These are phyloP conservation scores for Phytophthora boehmeriae DNA, from an alignment of 352 stramenopile genomes.

Conservation along the genomic window DNA sequence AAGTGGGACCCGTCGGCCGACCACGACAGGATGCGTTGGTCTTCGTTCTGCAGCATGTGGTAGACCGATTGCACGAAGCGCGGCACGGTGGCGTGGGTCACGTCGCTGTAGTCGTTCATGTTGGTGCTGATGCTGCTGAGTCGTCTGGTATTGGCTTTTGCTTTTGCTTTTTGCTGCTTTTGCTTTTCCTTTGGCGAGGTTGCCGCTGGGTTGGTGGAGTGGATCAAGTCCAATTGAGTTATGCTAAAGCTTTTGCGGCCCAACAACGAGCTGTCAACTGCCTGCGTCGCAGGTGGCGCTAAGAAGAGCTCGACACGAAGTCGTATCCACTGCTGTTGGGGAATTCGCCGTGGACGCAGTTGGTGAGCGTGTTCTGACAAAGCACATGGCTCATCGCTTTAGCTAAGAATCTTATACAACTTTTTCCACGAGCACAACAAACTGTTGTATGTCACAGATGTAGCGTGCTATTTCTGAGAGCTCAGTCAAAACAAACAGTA, in stretches of 20 bases:
- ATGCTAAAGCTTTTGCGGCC: conserved; percentile 2
- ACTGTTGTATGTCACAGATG: no score
- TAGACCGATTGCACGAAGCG: conserved; percentile 56
- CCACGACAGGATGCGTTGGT: conserved; percentile 49
- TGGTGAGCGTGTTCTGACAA: no score
- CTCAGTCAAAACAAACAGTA: no score
- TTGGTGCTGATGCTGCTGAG: neutral
- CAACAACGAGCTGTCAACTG: no score
- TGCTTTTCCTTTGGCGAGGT: no score
- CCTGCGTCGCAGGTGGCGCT: no score
- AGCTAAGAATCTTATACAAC: no score
- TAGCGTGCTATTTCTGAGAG: no score
- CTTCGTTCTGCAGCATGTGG: conserved; percentile 71
- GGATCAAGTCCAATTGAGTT: conserved; percentile 16
- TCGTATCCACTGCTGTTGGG: neutral
- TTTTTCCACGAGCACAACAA: no score
- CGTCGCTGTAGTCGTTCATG: neutral
- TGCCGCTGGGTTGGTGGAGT: conserved; percentile 7
- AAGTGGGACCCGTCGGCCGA: conserved; percentile 67
- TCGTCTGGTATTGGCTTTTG: neutral
- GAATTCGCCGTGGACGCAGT: no score
- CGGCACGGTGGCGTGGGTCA: conserved; percentile 14
- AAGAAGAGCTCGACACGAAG: no score
- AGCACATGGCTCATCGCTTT: no score
- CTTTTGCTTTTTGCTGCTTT: neutral